Percentiles rank a stretch among this genome's conserved stretches.
These are phyloP conservation scores for Delonix regia DNA, from an alignment of 306 rosid genomes.

Conservation along the genomic window DNA sequence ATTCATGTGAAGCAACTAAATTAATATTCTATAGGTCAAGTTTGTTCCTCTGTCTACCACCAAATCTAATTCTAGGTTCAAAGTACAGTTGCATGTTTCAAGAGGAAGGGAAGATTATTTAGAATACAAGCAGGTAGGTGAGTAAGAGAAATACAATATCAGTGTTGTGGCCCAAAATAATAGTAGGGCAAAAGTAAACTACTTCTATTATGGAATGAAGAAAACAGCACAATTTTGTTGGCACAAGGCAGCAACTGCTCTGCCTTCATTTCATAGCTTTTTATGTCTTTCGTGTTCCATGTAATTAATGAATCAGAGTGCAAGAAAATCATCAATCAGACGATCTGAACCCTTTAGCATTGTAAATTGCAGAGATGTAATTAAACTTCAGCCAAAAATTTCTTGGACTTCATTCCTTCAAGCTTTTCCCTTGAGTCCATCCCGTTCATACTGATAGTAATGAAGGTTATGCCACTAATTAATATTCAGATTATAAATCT, in stretches of 20 bases:
- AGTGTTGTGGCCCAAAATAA: slow-evolving; percentile 22
- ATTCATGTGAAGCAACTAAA: not conserved
- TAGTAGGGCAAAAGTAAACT: slow-evolving; percentile 12
- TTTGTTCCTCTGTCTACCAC: not conserved
- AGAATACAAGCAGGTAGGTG: slow-evolving; percentile 22
- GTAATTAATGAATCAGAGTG: slow-evolving; percentile 31
- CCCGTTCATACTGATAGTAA: not conserved
- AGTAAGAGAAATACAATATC: not conserved
- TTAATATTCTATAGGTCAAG: not conserved
- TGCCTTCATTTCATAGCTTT: slow-evolving; percentile 32
- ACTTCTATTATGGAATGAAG: slow-evolving; percentile 37
- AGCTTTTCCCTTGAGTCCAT: not conserved
- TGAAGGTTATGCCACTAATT: slow-evolving; percentile 21
- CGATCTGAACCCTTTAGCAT: slow-evolving; percentile 31
- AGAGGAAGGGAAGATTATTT: slow-evolving; percentile 23
- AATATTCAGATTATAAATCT: slow-evolving; percentile 32
- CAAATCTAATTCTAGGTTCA: slow-evolving; percentile 2
- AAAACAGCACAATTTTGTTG: slow-evolving; percentile 22
- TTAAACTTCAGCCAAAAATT: slow-evolving; percentile 27
- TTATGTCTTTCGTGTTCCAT: slow-evolving; percentile 21
- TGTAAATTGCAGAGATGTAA: slow-evolving; percentile 34
- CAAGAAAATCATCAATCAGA: slow-evolving; percentile 30
- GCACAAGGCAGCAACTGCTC: slow-evolving; percentile 29
- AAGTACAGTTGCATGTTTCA: slow-evolving; percentile 8
- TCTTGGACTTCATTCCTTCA: slow-evolving; percentile 13